phyloP scores from a whole-genome alignment of 495 filamentous ascomycete species.

The Aspergillus wentii region DNA sequence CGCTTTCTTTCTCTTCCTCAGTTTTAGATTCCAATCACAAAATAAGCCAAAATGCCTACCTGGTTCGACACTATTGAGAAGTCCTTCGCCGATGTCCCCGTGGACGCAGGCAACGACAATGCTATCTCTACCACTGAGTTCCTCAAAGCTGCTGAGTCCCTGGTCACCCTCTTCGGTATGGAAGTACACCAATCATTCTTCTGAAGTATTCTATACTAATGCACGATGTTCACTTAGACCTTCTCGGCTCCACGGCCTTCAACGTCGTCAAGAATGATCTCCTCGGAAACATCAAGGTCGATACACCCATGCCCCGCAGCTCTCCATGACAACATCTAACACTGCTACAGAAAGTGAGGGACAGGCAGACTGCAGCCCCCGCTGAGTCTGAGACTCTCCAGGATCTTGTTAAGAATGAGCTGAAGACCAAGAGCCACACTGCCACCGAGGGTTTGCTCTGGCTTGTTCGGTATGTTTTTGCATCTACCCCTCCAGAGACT shows the following conservation, averaged over 20 bases:
- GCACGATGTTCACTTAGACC: slow-evolving; percentile 47
- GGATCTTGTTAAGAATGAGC: slow-evolving; percentile 75
- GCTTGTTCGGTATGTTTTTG: slow-evolving; percentile 69
- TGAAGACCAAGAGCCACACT: slow-evolving; percentile 77
- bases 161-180: slow-evolving; percentile 83
- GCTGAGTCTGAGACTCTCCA: slow-evolving; percentile 75
- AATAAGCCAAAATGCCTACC: slow-evolving; percentile 43
- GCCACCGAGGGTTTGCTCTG: slow-evolving; percentile 88
- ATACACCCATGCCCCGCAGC: slow-evolving; percentile 11
- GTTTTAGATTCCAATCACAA: no score
- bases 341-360: slow-evolving; percentile 76
- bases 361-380: slow-evolving; percentile 73
- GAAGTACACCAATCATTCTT: background rate
- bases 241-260: slow-evolving; percentile 79
- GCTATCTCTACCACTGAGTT: slow-evolving; percentile 81
- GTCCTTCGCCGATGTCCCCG: slow-evolving; percentile 76
- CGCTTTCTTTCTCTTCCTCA: slow-evolving; percentile 7
- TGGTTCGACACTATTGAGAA: slow-evolving; percentile 79
- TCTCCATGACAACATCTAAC: slow-evolving; percentile 6
- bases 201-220: background rate
- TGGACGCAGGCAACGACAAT: slow-evolving; percentile 66
- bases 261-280: slow-evolving; percentile 85
- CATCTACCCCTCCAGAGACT: no score
- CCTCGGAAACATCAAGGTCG: slow-evolving; percentile 84
- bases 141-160: slow-evolving; percentile 81